Conservation (phyloP, 768 basidiomycete genomes). For the Boletus rufocinnamomeus region DNA sequence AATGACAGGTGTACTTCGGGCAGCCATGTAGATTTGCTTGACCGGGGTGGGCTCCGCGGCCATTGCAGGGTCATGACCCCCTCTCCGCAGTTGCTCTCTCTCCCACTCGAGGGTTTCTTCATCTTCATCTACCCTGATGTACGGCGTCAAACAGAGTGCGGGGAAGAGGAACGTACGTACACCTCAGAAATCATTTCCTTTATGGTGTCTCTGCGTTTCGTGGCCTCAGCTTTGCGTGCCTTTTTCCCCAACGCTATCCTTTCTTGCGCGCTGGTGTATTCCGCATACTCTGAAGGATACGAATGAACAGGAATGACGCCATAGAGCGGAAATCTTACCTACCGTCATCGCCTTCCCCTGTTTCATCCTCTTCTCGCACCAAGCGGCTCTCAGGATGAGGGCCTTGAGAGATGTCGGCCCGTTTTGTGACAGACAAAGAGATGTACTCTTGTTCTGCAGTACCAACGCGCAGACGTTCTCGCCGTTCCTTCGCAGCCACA, state of each 20-base stretch:
- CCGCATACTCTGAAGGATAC: conserved; percentile 65
- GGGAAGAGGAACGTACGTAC: conserved; percentile 44
- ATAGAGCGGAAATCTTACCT: conserved; percentile 22
- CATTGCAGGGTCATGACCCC: conserved; percentile 54
- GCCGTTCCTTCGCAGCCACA: conserved; percentile 69
- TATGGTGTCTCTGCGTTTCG: conserved; percentile 67
- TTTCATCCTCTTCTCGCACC: conserved; percentile 82
- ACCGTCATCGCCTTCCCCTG: conserved; percentile 91
- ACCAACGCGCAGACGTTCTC: conserved; percentile 63
- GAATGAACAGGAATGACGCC: conserved; percentile 10
- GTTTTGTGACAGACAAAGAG: conserved; percentile 67
- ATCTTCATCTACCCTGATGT: conserved; percentile 69
- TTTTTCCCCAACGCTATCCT: conserved; percentile 86
- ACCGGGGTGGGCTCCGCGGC: conserved; percentile 35
- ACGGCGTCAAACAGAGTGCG: conserved; percentile 4
- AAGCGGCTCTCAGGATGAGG: conserved; percentile 86
- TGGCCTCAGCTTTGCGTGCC: conserved; percentile 68
- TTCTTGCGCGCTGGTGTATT: conserved; percentile 86
- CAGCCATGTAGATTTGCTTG: conserved; percentile 68
- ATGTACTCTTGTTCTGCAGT: conserved; percentile 70
- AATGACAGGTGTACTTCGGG: conserved; percentile 55
- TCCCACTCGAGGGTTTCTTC: conserved; percentile 89
- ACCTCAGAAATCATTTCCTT: conserved; percentile 81
- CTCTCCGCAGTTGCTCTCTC: conserved; percentile 76
- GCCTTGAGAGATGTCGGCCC: conserved; percentile 55